Conservation (phyloP, 768 basidiomycete genomes). For the Amanita pseudoporphyria region DNA sequence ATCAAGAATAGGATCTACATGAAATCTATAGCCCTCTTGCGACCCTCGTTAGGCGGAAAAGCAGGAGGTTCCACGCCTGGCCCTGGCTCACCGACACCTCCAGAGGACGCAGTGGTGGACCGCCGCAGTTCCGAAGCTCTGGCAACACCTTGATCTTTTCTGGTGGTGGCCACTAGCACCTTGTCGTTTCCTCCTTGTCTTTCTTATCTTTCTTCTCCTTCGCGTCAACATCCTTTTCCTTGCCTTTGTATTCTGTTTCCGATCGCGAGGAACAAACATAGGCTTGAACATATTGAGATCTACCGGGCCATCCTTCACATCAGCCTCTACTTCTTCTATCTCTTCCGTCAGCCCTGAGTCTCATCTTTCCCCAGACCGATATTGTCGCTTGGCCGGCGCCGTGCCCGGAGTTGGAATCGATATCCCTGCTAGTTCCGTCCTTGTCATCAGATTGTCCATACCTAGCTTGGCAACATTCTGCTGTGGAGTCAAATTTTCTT, state of each 20-base stretch:
- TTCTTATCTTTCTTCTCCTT: conserved; percentile 32
- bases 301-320: conserved; percentile 10
- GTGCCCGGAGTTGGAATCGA: conserved; percentile 16
- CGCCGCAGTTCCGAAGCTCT: background rate
- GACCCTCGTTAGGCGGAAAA: conserved; percentile 25
- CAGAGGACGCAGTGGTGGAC: background rate
- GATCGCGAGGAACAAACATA: conserved; percentile 68
- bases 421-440: conserved; percentile 30
- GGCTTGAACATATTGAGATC: conserved; percentile 73
- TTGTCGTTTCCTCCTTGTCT: background rate
- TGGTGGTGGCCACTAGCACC: conserved; percentile 25
- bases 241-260: conserved; percentile 26
- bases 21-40: conserved; percentile 71
- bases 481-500: conserved; percentile 64
- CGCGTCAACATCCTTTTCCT: conserved; percentile 22
- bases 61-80: conserved; percentile 15
- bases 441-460: conserved; percentile 85
- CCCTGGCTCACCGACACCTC: conserved; percentile 12
- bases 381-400: conserved; percentile 34
- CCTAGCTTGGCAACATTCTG: conserved; percentile 75
- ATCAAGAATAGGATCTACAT: conserved; percentile 40
- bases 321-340: conserved; percentile 10
- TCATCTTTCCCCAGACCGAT: conserved; percentile 92
- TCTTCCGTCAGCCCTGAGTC: conserved; percentile 50
- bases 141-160: background rate